Evolutionary conservation across 768 basidiomycete species (phyloP).

Genomic region (Pholiota conissans): DNA sequence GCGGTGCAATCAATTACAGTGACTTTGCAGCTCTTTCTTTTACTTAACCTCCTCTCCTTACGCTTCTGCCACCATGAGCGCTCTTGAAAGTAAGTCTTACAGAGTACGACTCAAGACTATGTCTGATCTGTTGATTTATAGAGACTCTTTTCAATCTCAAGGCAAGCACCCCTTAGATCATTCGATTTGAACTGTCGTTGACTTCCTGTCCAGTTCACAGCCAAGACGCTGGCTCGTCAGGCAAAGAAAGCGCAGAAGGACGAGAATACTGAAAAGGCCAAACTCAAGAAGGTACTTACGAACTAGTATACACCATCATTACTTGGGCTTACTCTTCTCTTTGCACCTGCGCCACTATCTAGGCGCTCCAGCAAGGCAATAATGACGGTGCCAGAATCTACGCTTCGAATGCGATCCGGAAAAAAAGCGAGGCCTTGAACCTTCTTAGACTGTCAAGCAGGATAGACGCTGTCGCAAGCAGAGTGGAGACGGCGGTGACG

Average conservation of each 20-base stretch:
- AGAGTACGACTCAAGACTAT: background rate
- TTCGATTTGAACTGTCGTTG: background rate
- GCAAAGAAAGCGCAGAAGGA: constrained; percentile 98
- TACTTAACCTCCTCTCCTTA: background rate
- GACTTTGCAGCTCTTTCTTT: constrained; percentile 9
- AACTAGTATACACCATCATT: background rate
- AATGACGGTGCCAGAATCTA: constrained; percentile 97
- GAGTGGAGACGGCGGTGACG: constrained; percentile 97
- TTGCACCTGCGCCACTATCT: constrained; percentile 6
- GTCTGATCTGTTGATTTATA: constrained; percentile 40
- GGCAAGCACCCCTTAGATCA: constrained; percentile 39
- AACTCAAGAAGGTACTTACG: constrained; percentile 85
- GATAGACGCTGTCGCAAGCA: constrained; percentile 94
- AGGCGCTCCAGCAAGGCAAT: constrained; percentile 97
- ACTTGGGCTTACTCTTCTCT: background rate
- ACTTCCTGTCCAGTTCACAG: constrained; percentile 75
- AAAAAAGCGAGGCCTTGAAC: constrained; percentile 95
- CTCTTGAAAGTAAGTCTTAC: constrained; percentile 78
- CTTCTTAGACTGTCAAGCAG: constrained; percentile 86
- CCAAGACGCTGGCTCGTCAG: constrained; percentile 91
- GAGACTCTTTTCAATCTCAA: constrained; percentile 99
- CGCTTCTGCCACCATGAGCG: constrained; percentile 55
- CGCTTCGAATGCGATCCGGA: constrained; percentile 96
- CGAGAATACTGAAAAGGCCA: constrained; percentile 83
- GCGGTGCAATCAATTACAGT: background rate